Base-by-base conservation (phyloP, 2,329 filamentous ascomycete species). In the Ophiostoma populinum region DNA sequence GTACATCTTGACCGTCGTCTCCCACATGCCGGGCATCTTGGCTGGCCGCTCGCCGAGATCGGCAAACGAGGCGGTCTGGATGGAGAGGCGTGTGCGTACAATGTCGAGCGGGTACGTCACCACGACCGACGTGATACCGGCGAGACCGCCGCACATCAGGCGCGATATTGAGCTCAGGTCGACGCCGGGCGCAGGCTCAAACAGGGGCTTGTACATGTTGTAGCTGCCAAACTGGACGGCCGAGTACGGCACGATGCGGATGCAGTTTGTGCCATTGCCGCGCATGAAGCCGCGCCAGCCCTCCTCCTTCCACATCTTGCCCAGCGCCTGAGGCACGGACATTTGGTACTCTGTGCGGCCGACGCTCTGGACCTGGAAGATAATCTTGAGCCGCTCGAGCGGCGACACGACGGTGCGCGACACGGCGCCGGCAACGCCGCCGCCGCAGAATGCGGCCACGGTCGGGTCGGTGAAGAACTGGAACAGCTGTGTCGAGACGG, bases 201-300 rank as follows among this genome's bases (percentile, higher is more conserved):
- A 86, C 49, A 90, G 74, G 62, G 78, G 63, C 58, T 92, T 94
- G 60, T 98, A 98, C 46, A 95, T 74, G 54, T 92, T 95, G 62
- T 95, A 98, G 52, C 85, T 92, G 46, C 87, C 87, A 56, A 98
- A 98, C 52, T 98, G 90, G 26, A 95, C 90, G 9, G 90, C 90
- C 33, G 87, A 95, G 56, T 98, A 98, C 5, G 90, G 90, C 35
- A 98, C 83, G 46, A 98, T 98, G 42, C 90, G 81, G 49, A 98
- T 82, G 64, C 90, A 98, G 56, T 98, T 98, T 41, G 86, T 94
- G 43, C 90, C 90, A 54, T 98, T 98, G 35, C 90, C 90, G 45
- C 85, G 75, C 86, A 98, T 92, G 57, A 95, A 92, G 0, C 90
- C 90, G 54, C 75, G 75, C 83, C 86, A 95, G 36, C 90, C 90